Conservation (phyloP, 1,284 basidiomycete genomes). For the Cutaneotrichosporon cutaneum region DNA sequence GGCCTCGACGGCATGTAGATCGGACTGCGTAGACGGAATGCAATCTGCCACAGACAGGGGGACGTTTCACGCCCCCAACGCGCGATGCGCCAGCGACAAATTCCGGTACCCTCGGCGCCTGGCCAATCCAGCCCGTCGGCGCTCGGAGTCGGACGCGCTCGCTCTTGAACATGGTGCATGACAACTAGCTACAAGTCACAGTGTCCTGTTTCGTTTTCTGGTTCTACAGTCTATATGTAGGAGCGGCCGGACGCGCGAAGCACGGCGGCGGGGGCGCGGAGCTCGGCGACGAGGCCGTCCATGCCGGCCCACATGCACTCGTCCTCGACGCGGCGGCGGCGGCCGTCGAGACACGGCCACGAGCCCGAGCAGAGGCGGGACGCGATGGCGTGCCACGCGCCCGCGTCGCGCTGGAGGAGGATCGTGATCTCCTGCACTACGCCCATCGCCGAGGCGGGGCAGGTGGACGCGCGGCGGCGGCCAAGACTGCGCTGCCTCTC, state of each 20-base stretch:
- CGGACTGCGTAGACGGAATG: too few species aligned
- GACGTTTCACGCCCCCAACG: too few species aligned
- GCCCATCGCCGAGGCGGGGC: conserved; percentile 10
- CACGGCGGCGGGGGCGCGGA: conserved; percentile 5
- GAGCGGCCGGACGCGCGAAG: conserved; percentile 2
- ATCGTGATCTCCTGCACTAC: conserved; percentile 28
- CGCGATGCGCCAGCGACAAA: too few species aligned
- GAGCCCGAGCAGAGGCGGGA: conserved; percentile 29
- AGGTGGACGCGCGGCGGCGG: conserved; percentile 19
- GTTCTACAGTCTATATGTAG: conserved; percentile 3
- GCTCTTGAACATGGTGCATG: background rate
- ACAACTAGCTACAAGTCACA: conserved; percentile 8
- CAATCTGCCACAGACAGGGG: too few species aligned
- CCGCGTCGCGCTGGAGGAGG: conserved; percentile 33
- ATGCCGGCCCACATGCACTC: conserved; percentile 35
- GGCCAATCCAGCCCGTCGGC: too few species aligned
- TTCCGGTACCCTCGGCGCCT: too few species aligned
- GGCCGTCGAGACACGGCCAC: conserved; percentile 26
- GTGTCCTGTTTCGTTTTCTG: background rate
- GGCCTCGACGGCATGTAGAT: too few species aligned
- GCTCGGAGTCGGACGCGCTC: too few species aligned
- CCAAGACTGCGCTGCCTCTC: background rate
- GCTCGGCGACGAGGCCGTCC: conserved; percentile 23
- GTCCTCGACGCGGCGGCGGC: conserved; percentile 25
- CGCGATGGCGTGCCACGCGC: conserved; percentile 34